Conservation (phyloP, 1,139 yeast genomes). For the Candida sanyaensis region DNA sequence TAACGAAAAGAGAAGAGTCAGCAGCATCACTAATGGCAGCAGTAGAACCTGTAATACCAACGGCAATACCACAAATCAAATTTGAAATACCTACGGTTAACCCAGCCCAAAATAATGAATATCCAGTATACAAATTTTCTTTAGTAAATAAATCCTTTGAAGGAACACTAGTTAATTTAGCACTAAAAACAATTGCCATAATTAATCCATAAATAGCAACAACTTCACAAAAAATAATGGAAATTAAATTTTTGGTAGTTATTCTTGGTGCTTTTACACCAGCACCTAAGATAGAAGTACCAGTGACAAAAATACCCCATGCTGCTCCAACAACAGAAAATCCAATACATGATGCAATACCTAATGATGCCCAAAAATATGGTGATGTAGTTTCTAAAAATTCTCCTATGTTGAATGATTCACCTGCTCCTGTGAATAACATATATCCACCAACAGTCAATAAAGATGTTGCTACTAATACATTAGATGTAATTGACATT, state of each 20-base stretch:
- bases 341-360: conserved; percentile 92
- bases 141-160: conserved; percentile 65
- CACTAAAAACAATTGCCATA: conserved; percentile 95
- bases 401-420: conserved; percentile 85
- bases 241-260: conserved; percentile 93
- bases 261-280: conserved; percentile 98
- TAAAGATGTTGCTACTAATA: conserved; percentile 30
- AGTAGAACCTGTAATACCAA: conserved; percentile 96
- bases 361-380: conserved; percentile 94
- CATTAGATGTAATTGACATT: conserved; percentile 14
- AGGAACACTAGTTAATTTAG: conserved; percentile 79
- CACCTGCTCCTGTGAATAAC: conserved; percentile 91
- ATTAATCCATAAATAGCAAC: conserved; percentile 98
- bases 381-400: conserved; percentile 88
- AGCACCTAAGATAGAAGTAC: conserved; percentile 93
- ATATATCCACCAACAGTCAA: conserved; percentile 58
- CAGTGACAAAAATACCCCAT: conserved; percentile 98
- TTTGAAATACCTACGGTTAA: conserved; percentile 92
- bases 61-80: conserved; percentile 95
- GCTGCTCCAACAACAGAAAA: conserved; percentile 97
- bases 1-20: conserved; percentile 90
- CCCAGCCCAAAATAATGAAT: conserved; percentile 97
- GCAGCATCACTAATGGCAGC: conserved; percentile 99
- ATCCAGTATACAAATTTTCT: conserved; percentile 90
- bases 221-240: conserved; percentile 98